These are phyloP conservation scores for Trypanosoma caninum DNA, from an alignment of 208 protist genomes.

Conservation along the genomic window DNA sequence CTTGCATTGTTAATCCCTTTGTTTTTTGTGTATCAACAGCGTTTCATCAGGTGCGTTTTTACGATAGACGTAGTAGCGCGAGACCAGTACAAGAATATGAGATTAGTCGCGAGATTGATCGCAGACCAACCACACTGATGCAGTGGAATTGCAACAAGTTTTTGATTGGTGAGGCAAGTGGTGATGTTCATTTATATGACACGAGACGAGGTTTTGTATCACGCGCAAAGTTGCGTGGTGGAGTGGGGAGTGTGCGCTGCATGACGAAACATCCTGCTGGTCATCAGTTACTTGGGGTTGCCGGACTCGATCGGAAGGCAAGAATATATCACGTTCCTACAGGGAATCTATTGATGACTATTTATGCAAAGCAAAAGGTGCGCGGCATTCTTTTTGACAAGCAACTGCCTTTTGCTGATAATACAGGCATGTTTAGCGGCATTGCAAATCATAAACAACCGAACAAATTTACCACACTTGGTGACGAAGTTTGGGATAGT, in stretches of 20 bases:
- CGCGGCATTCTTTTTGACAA: constrained; percentile 72
- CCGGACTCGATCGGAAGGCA: constrained; percentile 75
- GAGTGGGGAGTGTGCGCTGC: constrained; percentile 77
- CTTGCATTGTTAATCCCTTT: constrained; percentile 74
- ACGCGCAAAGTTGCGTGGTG: constrained; percentile 71
- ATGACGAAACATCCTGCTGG: constrained; percentile 83
- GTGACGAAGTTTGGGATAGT: constrained; percentile 79
- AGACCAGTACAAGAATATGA: constrained; percentile 80
- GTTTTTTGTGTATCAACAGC: constrained; percentile 72
- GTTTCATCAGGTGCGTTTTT: constrained; percentile 83
- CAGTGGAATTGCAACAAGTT: constrained; percentile 90
- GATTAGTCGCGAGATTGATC: constrained; percentile 74
- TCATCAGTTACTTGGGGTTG: constrained; percentile 71
- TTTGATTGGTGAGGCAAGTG: constrained; percentile 78
- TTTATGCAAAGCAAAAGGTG: constrained; percentile 72
- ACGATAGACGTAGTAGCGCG: constrained; percentile 69
- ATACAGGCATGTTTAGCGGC: constrained; percentile 54
- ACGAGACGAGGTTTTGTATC: constrained; percentile 81
- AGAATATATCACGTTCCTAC: constrained; percentile 82
- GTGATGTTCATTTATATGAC: constrained; percentile 84
- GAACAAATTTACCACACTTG: constrained; percentile 47
- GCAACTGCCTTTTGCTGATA: constrained; percentile 52
- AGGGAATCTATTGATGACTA: constrained; percentile 63
- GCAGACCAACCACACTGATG: constrained; percentile 66
- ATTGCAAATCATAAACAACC: constrained; percentile 70